A percentile compares a stretch with the other conserved stretches of the same genome.
phyloP scores from a whole-genome alignment of 176 grass and related monocot genomes.

The Tillandsia leiboldiana region DNA sequence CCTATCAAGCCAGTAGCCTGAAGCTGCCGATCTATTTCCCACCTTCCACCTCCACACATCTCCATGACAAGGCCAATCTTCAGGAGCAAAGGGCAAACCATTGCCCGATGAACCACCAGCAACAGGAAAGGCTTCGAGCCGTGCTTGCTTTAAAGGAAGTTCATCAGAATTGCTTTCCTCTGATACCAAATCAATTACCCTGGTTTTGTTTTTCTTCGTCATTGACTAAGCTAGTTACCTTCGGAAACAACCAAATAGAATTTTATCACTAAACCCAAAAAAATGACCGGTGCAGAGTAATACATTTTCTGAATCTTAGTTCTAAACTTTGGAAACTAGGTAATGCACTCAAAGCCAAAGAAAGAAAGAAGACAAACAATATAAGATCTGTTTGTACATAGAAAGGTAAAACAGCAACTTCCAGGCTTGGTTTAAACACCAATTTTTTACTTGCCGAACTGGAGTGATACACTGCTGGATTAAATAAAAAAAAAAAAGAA shows the following conservation, averaged over 20 bases:
- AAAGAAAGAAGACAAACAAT: no score
- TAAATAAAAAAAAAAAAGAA: no score
- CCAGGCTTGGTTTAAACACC: no score
- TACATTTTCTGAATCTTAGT: no score
- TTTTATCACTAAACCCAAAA: conserved; percentile 6
- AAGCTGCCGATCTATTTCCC: conserved; percentile 25
- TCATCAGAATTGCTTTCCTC: conserved; percentile 24
- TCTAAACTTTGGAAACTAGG: no score
- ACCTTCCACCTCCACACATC: conserved; percentile 73
- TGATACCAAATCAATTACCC: conserved; percentile 34
- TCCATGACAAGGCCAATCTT: conserved; percentile 56
- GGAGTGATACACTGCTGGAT: no score
- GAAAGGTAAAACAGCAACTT: no score
- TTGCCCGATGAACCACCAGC: conserved; percentile 34
- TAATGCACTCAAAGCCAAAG: no score
- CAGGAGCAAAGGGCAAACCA: conserved; percentile 67
- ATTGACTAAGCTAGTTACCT: conserved; percentile 16
- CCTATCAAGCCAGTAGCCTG: conserved; percentile 64
- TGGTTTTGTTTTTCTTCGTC: conserved; percentile 13
- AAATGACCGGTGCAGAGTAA: not conserved
- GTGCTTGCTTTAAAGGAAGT: conserved; percentile 10
- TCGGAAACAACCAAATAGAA: conserved; percentile 10
- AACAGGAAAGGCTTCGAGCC: conserved; percentile 45
- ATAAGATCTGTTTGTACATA: no score
- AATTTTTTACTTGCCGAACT: no score